Evolutionary conservation across 352 stramenopile genomes (phyloP).

Genomic region (Phytophthora pseudosyringae): DNA sequence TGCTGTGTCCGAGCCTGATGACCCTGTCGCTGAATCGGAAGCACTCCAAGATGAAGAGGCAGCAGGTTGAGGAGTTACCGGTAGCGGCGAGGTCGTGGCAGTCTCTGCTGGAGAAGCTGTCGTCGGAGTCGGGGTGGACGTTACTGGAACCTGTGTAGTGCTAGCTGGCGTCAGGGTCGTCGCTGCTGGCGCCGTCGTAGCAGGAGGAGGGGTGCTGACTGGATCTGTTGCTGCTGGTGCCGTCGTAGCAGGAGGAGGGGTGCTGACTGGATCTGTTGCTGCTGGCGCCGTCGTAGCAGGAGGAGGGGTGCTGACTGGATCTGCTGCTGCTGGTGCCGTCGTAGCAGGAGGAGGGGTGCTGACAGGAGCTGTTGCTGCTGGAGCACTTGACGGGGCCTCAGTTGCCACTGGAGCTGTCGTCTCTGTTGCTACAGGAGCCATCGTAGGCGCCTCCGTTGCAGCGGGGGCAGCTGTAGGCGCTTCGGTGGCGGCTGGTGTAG

Average conservation of each 20-base stretch:
- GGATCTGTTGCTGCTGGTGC: neutral
- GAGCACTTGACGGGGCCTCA: slow-evolving; percentile 11
- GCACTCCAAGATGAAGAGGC: slow-evolving; percentile 14
- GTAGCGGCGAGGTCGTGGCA: neutral
- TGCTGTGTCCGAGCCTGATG: slow-evolving; percentile 5
- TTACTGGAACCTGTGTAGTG: slow-evolving; percentile 15
- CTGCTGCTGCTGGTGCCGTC: slow-evolving; percentile 6
- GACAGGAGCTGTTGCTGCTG: slow-evolving; percentile 3
- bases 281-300: slow-evolving; percentile 13
- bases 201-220: slow-evolving; percentile 1
- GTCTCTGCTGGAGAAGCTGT: slow-evolving; percentile 8
- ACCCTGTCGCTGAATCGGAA: slow-evolving; percentile 17
- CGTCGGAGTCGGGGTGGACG: slow-evolving; percentile 14
- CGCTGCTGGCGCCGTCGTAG: neutral
- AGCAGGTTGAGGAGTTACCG: slow-evolving; percentile 16
- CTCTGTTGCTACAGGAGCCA: slow-evolving; percentile 17
- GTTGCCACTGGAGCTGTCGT: slow-evolving; percentile 15
- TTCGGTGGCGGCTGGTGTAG: slow-evolving; percentile 2
- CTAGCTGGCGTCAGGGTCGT: slow-evolving; percentile 19
- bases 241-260: neutral
- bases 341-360: slow-evolving; percentile 8
- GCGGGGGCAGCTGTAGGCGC: slow-evolving; percentile 4
- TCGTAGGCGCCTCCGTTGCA: slow-evolving; percentile 7
- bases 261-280: neutral
- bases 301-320: slow-evolving; percentile 1